phyloP scores from a whole-genome alignment of 208 protist species.

The Angomonas ambiguus region DNA sequence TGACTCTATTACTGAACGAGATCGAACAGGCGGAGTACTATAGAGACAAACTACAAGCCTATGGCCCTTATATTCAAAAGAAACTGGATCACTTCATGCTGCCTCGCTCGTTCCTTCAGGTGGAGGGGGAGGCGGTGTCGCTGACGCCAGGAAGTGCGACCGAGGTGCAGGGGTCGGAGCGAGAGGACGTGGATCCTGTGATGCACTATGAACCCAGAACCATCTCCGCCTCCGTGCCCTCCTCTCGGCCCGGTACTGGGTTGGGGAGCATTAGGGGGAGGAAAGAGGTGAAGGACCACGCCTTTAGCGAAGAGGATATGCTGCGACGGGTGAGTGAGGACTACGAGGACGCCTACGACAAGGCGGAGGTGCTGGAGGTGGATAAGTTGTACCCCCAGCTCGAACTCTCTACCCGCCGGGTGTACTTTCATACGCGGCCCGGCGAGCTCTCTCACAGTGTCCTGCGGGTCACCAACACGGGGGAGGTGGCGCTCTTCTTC shows the following conservation, averaged over 20 bases:
- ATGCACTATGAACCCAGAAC: background rate
- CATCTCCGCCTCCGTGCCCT: background rate
- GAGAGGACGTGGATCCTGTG: background rate
- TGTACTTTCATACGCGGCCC: constrained; percentile 46
- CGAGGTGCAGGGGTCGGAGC: constrained; percentile 8
- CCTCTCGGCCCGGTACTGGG: background rate
- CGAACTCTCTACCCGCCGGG: constrained; percentile 48
- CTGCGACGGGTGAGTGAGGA: background rate
- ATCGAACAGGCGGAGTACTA: constrained; percentile 37
- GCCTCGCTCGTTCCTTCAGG: constrained; percentile 56
- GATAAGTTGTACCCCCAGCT: constrained; percentile 9
- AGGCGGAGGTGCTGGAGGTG: background rate
- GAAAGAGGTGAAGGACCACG: background rate
- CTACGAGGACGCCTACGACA: constrained; percentile 8
- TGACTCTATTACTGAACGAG: background rate
- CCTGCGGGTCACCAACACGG: constrained; percentile 51
- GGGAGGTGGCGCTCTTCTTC: constrained; percentile 77
- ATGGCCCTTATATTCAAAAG: constrained; percentile 40
- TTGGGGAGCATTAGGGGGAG: background rate
- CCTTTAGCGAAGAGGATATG: background rate
- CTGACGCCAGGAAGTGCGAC: constrained; percentile 24
- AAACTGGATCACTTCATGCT: constrained; percentile 62
- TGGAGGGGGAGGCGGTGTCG: constrained; percentile 47
- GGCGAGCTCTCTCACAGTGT: constrained; percentile 56
- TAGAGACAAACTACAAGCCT: constrained; percentile 31